Base-by-base conservation (phyloP, 2,329 filamentous ascomycete genomes). In the Conoideocrella luteorostrata region DNA sequence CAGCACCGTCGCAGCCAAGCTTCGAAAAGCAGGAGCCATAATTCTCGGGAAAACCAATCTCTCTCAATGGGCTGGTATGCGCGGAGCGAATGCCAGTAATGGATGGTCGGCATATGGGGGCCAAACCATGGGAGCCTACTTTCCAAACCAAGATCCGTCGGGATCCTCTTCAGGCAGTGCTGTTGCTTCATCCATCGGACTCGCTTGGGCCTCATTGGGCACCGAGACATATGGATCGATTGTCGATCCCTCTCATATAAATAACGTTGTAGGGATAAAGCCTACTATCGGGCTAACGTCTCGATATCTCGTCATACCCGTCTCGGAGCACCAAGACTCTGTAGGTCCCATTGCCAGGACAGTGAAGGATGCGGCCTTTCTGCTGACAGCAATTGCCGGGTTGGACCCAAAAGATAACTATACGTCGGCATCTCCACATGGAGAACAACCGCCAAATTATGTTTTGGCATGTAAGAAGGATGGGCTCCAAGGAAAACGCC, bases 81-180 rank as follows among this genome's bases (percentile, higher is more conserved):
- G 82, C 17, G 24, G 72, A 2, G 58, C 56, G 13, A 82, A 80
- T 50, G 66, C 64, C n/a, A 73, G 67, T 9, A 79, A 76, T 45
- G 82, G 82, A 5, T 86, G 81, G 80, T 79, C 73, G 38, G 73
- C 80, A 0, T 67, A 78, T 47, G 79, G 79, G 7, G 81, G 80
- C 0, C 80, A 85, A 52, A 72, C 72, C 0, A 70, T 71, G 37
- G 80, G 64, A 12, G 78, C 78, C 0, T 86, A 85, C 55, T 75
- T 74, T 51, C 70, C 73, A 2, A 63, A 71, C 4, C 77, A 82
- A 55, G 77, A 83, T 52, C 81, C 82, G 0, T 70, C 65, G 43
- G 80, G 80, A 4, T 79, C 74, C 47, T 80, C 75, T 2, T 75
- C 71, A 44, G 82, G 82, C 0, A 80, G 75, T 50, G 82, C 68